Evolutionary conservation across 225 moss, liverwort and hornwort species (phyloP), one percentile per base, ranked within the genome.

Genomic region (Marchantia polymorpha): DNA sequence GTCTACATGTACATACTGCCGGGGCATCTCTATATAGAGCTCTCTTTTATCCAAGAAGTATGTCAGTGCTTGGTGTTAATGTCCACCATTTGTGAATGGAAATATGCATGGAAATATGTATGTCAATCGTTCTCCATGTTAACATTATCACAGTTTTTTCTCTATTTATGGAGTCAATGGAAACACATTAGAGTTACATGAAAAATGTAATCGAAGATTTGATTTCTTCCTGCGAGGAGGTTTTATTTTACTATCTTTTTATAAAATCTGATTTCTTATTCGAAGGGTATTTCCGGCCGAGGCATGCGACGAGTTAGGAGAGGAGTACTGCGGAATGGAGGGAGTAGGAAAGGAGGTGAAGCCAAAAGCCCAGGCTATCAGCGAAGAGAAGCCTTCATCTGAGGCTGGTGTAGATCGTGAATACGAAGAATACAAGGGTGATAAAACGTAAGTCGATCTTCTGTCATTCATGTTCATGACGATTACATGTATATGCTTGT

Each of bases 261-360:
- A 39, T 39, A 39, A 39, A 7, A 25, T 10, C 0, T 23, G 27
- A 26, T 64, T 27, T 25, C 5, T 73, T 72, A 0, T 73, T 10
- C 53, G 10, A 81, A 88, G 88, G 55, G 88, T 88, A 16, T 88
- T 88, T 65, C 88, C 85, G 49, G 85, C 63, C 10, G 88, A 88
- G 55, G 88, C 81, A 7, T 88, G 88, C 50, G 88, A 88, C 3
- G 88, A 88, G n/a, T 81, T 85, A 0, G 85, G 88, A 73, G 88
- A 82, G 75, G 75, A 79, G 48, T 67, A 49, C 47, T 88, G 88
- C 47, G 77, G 76, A 19, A 46, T 26, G 0, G 85, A 77, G 27
- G 88, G 88, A 50, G 79, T 88, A 27, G 79, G 78, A 16, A 60
- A 81, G 65, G 88, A 88, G 61, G 73, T 72, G 65, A 53, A 67